phyloP scores from a whole-genome alignment of 2,329 filamentous ascomycete species.

The Aspergillus costaricaensis region DNA sequence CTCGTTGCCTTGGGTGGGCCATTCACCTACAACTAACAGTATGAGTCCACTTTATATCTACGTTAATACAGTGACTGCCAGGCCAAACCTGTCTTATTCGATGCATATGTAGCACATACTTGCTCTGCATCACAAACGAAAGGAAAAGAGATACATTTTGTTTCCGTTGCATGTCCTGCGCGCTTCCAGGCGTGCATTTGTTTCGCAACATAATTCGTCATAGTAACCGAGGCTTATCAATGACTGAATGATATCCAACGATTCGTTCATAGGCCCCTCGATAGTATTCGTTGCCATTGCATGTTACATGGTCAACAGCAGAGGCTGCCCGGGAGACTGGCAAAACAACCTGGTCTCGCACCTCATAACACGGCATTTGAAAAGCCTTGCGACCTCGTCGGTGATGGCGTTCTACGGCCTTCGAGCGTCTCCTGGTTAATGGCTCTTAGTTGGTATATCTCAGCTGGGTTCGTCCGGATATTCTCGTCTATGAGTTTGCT shows the following conservation, averaged over 20 bases:
- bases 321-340: too few relatives aligned
- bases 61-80: neutral
- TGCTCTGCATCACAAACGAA: neutral
- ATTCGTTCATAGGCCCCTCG: too few relatives aligned
- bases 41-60: neutral
- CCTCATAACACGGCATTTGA: neutral
- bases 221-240: neutral
- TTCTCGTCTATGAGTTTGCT: slow-evolving; percentile 38
- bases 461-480: slow-evolving; percentile 25
- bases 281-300: neutral
- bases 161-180: neutral
- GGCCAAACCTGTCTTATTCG: neutral
- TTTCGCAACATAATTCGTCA: neutral
- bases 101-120: neutral
- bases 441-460: slow-evolving; percentile 27
- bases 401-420: neutral
- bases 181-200: neutral
- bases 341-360: neutral
- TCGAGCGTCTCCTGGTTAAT: slow-evolving; percentile 13
- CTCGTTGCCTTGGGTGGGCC: slow-evolving; percentile 13
- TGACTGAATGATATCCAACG: neutral
- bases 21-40: neutral
- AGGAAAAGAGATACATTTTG: neutral
- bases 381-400: neutral
- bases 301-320: too few relatives aligned